Evolutionary conservation across 2,329 filamentous ascomycete genomes (phyloP), one percentile per base, ranked within the genome.

Genomic region (Clonostachys byssicola): DNA sequence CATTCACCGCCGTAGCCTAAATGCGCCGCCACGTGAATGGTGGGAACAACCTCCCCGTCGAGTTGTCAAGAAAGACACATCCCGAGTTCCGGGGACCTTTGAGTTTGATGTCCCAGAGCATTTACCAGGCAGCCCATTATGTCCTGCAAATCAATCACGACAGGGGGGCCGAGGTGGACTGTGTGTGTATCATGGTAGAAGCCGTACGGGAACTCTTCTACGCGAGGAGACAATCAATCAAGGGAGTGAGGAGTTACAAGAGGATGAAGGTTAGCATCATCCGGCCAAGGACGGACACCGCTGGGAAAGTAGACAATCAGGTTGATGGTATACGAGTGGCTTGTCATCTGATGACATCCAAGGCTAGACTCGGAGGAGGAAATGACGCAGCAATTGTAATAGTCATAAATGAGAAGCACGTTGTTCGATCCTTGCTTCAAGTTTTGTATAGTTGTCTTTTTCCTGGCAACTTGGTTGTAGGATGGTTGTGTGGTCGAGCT

Each of bases 101-200:
- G 61, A 72, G 43, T 77, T 80, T 49, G 66, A 77, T 42, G 51
- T 78, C 12, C 73, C 74, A 2, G 73, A 78, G 51, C 76, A 80
- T 51, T 59, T 76, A 8, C 72, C 74, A 34, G 72, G 51, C 48
- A 78, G 75, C 53, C 74, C 74, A 14, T 67, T 77, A 62, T 80
- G 76, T 47, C 76, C 76, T 3, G 60, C 73, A 9, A 76, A 78
- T 55, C 58, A 59, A 40, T 70, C 64, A 39, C 69, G 75, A 47
- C 56, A 56, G 45, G 68, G 67, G 13, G 64, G 69, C n/a, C 73
- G 75, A 5, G 70, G 63, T 6, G 74, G 72, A 0, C 49, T 78
- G 4, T 80, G 76, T 47, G 73, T 79, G 3, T 76, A 75, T 51
- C 73, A 77, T 44, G 73, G 73, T 3, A 39, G 36, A 18, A 39